A percentile compares a stretch with the other conserved stretches of the same genome.
Evolutionary conservation across 2,329 filamentous ascomycete species (phyloP).

Genomic region (Diaporthe longicolla): DNA sequence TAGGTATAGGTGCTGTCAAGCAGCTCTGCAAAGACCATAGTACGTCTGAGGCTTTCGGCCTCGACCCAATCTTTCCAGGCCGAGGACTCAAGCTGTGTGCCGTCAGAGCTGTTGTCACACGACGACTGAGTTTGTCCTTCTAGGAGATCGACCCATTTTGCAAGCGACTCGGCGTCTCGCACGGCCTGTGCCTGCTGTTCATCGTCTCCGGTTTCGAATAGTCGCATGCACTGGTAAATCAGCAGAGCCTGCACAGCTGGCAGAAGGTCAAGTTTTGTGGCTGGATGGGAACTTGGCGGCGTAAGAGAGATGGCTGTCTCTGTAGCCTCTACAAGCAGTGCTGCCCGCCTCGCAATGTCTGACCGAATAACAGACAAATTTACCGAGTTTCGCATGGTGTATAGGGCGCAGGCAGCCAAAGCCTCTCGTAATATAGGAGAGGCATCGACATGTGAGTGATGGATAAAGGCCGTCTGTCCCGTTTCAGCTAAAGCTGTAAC

Average conservation of each 20-base stretch:
- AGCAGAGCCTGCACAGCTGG: background rate
- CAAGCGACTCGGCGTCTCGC: background rate
- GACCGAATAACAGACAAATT: background rate
- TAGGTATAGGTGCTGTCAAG: background rate
- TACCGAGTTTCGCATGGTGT: background rate
- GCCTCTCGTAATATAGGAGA: background rate
- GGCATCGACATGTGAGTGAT: background rate
- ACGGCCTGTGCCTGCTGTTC: background rate
- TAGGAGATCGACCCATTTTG: background rate
- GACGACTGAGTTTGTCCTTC: background rate
- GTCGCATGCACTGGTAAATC: background rate
- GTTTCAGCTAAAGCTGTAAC: background rate
- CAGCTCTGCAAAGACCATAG: background rate
- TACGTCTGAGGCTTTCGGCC: conserved; percentile 6
- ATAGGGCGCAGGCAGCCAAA: background rate
- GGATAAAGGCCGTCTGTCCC: background rate
- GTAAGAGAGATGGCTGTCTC: background rate
- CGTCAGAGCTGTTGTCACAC: background rate
- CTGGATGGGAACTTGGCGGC: background rate
- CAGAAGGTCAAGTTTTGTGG: background rate
- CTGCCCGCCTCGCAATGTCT: conserved; percentile 1
- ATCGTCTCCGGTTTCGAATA: background rate
- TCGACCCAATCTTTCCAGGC: background rate
- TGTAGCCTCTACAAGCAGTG: background rate
- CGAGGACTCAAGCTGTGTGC: background rate